Evolutionary conservation across 129 eudicot species (phyloP), one percentile per base, ranked within the genome.

Genomic region (Tagetes patula): DNA sequence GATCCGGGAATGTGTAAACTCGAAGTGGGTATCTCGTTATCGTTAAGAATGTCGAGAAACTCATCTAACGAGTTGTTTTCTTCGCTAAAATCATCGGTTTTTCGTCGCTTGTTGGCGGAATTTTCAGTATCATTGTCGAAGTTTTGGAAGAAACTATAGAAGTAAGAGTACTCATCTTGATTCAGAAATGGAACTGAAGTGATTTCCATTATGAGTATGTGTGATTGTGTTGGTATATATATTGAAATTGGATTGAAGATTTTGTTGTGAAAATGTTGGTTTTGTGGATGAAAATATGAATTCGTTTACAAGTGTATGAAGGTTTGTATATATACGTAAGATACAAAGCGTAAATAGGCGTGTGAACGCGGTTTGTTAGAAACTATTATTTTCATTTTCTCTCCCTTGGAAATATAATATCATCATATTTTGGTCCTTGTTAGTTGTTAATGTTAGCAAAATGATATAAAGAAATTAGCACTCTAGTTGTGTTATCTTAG

Each of bases 101-200:
- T 82, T 31, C 59, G 66, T 48, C 79, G 72, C 59, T 82, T 81
- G 0, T 50, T 67, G 34, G 49, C 4, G 41, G 70, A 12, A 8
- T 10, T 32, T 30, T 37, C 61, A 5, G 2, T 34, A 65, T 70
- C 38, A 53, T 75, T 14, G n/a, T 85, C 82, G 12, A 73, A 50
- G 4, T 86, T 91, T 85, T 88, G 91, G 70, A 82, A 69, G 60
- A 83, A 79, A 8, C 74, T 68, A 70, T 70, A 75, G 64, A 76
- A 58, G 39, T 59, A 76, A 5, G 84, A 67, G 75, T 50, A 86
- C 5, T 88, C 96, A 45, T 88, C 96, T 13, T 58, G 82, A 65
- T 58, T 77, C 6, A 79, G 59, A 45, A 83, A 81, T 50, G 91
- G 78, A 45, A 55, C n/a, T 9, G 88, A 71, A 50, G 76, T 75